Evolutionary conservation across 257 asterid species (phyloP), one percentile per base, ranked within the genome.

Genomic region (Parsonsia alboflavescens): DNA sequence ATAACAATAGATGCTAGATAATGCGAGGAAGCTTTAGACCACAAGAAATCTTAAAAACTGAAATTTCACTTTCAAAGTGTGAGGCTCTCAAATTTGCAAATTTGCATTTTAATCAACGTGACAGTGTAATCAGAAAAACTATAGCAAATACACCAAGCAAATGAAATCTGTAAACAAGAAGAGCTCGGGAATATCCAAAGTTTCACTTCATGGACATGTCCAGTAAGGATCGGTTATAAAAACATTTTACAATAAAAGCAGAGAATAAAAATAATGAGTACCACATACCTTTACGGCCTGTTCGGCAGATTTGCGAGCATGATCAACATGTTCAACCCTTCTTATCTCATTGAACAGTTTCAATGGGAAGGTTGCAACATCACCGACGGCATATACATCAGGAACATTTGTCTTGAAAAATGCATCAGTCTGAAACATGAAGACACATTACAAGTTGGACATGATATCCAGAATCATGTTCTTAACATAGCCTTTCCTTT

Each of bases 301-400:
- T 85, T 93, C 98, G 71, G 98, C 98, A 73, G 96, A 93, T 84
- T 89, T 91, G 74, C 98, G 97, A 46, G 97, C 87, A 81, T 93
- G 98, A 80, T 91, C 98, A 58, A 93, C 96, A 57, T 93, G 98
- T 76, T 93, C 98, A 46, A 91, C 96, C 84, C 98, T 89, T 83
- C 97, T 85, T 19, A 81, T 65, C 54, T 93, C 97, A 74, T 85
- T 87, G 87, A 83, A 91, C 81, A 91, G 72, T 81, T 93, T 91
- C 91, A 93, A 64, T 69, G 98, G 98, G 83, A 93, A 93, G 15
- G 98, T 88, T 61, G 98, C 97, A 81, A 89, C 96, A 86, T 93
- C 98, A 63, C 97, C 98, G 30, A 93, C 98, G 26, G 98, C 98
- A 75, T 91, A 93, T 59, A 93, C 97, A 82, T 79, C 89, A 36